Base-by-base conservation (phyloP, 2,329 filamentous ascomycete genomes). In the Penicillium vulpinum region DNA sequence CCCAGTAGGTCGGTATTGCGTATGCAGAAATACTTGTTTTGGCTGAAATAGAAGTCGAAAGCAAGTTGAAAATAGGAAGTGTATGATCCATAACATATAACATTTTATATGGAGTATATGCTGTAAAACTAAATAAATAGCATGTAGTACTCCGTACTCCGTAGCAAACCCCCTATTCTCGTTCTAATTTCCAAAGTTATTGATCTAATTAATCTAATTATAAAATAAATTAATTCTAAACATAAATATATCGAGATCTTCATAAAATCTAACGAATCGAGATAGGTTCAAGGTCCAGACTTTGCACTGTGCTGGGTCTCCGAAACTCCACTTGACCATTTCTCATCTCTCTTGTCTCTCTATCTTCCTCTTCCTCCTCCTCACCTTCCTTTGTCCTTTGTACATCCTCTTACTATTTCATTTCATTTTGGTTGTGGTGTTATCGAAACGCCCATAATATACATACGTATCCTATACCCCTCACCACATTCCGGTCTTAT, bases 311-410 rank as follows among this genome's bases (percentile, higher is more conserved):
- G 8, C 31, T 38, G 22, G 31, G 38, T 44, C 18, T 46, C 41
- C 57, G n/a, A 50, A 50, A 53, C 61, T 55, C 62, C 62, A 63
- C 62, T 43, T 4, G 29, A 22, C 18, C 13, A 15, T 43, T 21
- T 22, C 31, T 18, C 21, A 15, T 33, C 43, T 28, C 22, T 40
- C 49, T 24, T 26, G 7, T 48, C 26, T 35, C 24, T 28, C 15
- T 31, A 22, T 35, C 47, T 29, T 43, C n/a, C 22, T n/a, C 50
- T 35, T 21, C 15, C 13, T 16, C 31, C 26, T 16, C 6, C 18
- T 31, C 13, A n/a, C 39, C 21, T 7, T 24, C 9, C 16, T 31
- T 9, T 24, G 48, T 24, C 13, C n/a, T n/a, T n/a, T n/a, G n/a
- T n/a, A n/a, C n/a, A n/a, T n/a, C n/a, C n/a, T n/a, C 16, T 48